Base-by-base conservation (phyloP, 192 early-diverging fungal genomes). In the Coemansia sp. region DNA sequence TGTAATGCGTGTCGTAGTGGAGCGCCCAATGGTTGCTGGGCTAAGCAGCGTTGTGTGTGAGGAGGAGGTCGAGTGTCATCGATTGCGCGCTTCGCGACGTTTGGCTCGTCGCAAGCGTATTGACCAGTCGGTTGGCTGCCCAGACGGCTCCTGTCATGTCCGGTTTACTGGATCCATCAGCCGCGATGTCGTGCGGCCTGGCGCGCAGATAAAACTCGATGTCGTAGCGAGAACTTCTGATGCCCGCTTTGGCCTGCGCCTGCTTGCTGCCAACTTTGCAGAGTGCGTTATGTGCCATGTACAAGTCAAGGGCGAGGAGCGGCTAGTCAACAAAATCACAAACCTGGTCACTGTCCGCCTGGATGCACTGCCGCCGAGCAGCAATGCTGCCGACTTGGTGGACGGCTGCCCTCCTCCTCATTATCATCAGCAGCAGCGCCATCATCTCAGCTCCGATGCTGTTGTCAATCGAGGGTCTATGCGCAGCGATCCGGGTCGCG, bases 71-170 rank as follows among this genome's bases (percentile, higher is more conserved):
- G 24, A 22, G 39, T 76, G 73, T 39, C 61, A 42, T 8, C 65
- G 69, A 1, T n/a, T 74, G 31, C 64, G 79, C 1, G 63, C 36
- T 17, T 42, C 70, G 2, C 46, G 47, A 41, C 61, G 79, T 2
- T 60, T 82, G 60, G 79, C 79, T 12, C 53, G 73, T 17, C 42
- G 63, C 4, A 72, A 73, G 67, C 59, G 56, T 1, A 49, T 82
- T 2, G 79, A 82, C 56, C 79, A 82, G 66, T 82, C 79, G 37
- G 79, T 82, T 14, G 79, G 79, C 6, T 82, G 79, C 36, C 79
- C 79, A 6, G 73, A 82, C 60, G 79, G 79, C 31, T 70, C 73
- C 15, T 82, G 79, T 40, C 79, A 82, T 22, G 79, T 82, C 32
- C 63, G 70, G 20, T 67, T 82, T 45, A 64, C 66, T 51, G 79